phyloP scores from a whole-genome alignment of 139 green algal species.

The Zygnema cylindricum region DNA sequence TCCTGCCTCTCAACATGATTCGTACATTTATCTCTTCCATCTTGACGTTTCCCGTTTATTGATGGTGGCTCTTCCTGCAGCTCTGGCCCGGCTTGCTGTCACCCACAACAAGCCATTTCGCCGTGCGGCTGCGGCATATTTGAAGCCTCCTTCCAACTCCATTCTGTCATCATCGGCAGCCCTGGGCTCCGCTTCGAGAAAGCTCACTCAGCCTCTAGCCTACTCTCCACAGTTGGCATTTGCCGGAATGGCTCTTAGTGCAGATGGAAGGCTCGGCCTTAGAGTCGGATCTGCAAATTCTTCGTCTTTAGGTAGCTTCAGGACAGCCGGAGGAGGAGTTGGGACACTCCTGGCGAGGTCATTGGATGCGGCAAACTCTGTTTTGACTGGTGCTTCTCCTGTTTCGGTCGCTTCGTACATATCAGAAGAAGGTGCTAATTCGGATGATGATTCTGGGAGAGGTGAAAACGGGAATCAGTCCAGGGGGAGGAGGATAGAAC shows the following conservation, averaged over 20 bases:
- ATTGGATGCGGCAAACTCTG: background rate
- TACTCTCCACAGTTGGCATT: conserved; percentile 33
- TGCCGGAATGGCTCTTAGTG: background rate
- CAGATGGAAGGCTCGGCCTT: conserved; percentile 13
- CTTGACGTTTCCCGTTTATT: no score
- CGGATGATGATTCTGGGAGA: background rate
- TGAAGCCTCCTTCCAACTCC: conserved; percentile 41
- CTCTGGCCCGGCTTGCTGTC: conserved; percentile 35
- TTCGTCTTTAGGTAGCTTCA: background rate
- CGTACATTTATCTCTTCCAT: no score
- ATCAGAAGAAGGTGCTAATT: conserved; percentile 11
- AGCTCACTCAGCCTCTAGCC: background rate
- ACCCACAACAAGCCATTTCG: conserved; percentile 43
- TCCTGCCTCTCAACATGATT: no score
- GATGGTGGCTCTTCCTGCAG: no score
- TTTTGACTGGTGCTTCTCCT: background rate
- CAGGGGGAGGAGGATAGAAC: background rate
- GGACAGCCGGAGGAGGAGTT: background rate
- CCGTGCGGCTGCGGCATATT: conserved; percentile 28
- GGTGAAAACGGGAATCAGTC: background rate
- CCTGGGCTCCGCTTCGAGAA: background rate
- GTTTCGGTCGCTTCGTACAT: conserved; percentile 4
- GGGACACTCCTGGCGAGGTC: background rate
- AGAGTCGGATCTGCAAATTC: conserved; percentile 15
- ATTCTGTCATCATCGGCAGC: conserved; percentile 17